These are phyloP conservation scores for Ophiostoma fasciatum DNA, from an alignment of 2,329 filamentous ascomycete species.

Conservation along the genomic window DNA sequence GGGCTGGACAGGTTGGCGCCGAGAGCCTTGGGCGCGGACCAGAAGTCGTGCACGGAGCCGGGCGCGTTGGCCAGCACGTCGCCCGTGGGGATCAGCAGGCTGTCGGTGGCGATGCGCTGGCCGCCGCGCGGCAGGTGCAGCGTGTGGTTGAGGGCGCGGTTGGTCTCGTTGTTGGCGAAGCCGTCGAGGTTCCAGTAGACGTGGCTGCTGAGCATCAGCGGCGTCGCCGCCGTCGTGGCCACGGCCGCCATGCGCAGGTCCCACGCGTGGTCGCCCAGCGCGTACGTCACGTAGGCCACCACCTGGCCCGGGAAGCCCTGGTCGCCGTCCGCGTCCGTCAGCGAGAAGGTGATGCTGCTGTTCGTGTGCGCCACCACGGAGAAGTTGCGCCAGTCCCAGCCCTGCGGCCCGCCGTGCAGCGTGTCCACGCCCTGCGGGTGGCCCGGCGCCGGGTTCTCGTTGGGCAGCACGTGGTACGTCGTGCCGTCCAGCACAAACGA, in stretches of 20 bases:
- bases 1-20: constrained; percentile 49
- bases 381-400: constrained; percentile 69
- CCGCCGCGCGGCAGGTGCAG: constrained; percentile 59
- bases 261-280: constrained; percentile 50
- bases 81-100: constrained; percentile 60
- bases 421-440: constrained; percentile 43
- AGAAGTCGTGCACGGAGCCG: constrained; percentile 65
- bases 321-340: constrained; percentile 58
- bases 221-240: constrained; percentile 59
- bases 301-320: constrained; percentile 71
- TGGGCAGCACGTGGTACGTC: constrained; percentile 43
- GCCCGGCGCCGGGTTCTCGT: constrained; percentile 42
- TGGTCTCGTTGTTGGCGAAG: constrained; percentile 58
- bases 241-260: constrained; percentile 58
- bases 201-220: constrained; percentile 64
- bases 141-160: constrained; percentile 52
- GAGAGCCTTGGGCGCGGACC: constrained; percentile 66
- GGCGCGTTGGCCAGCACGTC: constrained; percentile 54
- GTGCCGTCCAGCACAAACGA: constrained; percentile 53
- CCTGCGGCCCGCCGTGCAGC: constrained; percentile 54
- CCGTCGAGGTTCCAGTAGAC: constrained; percentile 76
- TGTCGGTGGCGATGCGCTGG: constrained; percentile 52
- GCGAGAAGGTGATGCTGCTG: constrained; percentile 58
- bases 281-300: constrained; percentile 59
- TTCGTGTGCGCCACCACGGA: constrained; percentile 54